Conservation (phyloP, 2,329 filamentous ascomycete species). For the Penicillium psychrosexuale region DNA sequence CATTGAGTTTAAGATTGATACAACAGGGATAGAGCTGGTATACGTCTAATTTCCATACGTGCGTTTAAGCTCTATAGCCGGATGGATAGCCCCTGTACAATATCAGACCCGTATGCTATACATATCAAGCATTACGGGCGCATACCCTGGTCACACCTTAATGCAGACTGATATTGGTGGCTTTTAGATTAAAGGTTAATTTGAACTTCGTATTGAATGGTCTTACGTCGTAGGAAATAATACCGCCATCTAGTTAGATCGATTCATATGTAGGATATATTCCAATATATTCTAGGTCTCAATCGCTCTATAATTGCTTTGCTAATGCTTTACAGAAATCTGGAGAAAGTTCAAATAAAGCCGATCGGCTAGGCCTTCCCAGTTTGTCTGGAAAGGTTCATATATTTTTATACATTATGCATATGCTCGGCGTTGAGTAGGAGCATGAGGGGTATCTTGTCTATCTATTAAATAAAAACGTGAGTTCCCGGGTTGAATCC, state of each 20-base stretch:
- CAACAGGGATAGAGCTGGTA: not conserved
- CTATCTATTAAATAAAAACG: constrained; percentile 3
- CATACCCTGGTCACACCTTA: not conserved
- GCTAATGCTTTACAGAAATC: not conserved
- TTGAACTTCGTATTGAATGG: not conserved
- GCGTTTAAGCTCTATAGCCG: not conserved
- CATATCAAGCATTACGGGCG: not conserved
- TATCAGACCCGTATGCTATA: not conserved
- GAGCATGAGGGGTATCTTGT: constrained; percentile 8
- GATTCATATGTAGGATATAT: not conserved
- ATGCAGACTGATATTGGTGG: not conserved
- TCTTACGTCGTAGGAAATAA: not conserved
- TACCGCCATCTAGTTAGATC: not conserved
- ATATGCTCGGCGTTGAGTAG: constrained; percentile 9
- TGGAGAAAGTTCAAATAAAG: not conserved
- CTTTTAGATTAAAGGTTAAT: not conserved
- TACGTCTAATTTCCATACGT: not conserved
- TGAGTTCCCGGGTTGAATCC: not conserved
- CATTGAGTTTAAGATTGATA: not conserved
- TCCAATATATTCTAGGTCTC: not conserved
- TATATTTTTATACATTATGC: not conserved
- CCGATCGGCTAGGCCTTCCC: not conserved
- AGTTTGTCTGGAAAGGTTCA: not conserved
- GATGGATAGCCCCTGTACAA: not conserved
- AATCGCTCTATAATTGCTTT: not conserved